phyloP scores from a whole-genome alignment of 2,329 filamentous ascomycete species.

The Fusarium abutilonis region DNA sequence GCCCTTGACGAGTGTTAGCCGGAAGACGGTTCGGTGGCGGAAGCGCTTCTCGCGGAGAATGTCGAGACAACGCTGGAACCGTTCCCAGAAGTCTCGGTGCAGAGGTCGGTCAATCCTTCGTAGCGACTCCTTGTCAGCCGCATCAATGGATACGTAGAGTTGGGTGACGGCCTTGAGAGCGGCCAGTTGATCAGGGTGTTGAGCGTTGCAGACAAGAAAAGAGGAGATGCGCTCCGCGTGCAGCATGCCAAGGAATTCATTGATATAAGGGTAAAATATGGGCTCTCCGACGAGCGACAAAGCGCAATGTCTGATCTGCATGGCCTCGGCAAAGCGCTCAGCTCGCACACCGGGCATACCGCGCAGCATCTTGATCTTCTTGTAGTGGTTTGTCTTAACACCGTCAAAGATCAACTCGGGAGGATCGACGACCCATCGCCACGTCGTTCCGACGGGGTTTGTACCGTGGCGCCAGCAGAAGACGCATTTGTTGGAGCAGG shows the following conservation, averaged over 20 bases:
- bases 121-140: conserved; percentile 86
- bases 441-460: conserved; percentile 94
- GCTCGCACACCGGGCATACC: conserved; percentile 92
- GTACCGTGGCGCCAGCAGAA: conserved; percentile 99
- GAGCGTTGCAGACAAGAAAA: conserved; percentile 96
- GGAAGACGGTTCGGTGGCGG: conserved; percentile 91
- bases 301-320: conserved; percentile 93
- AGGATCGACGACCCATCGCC: conserved; percentile 95
- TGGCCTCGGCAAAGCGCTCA: conserved; percentile 90
- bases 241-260: conserved; percentile 85
- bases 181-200: conserved; percentile 91
- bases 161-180: conserved; percentile 88
- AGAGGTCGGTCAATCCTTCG: conserved; percentile 90
- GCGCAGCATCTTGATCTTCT: conserved; percentile 97
- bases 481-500: conserved; percentile 97
- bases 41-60: conserved; percentile 86
- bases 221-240: conserved; percentile 89
- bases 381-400: conserved; percentile 91
- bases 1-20: conserved; percentile 93
- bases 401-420: conserved; percentile 90
- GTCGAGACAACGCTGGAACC: conserved; percentile 89
- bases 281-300: conserved; percentile 93
- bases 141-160: conserved; percentile 96
- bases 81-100: conserved; percentile 97
- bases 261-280: conserved; percentile 99